Evolutionary conservation across 306 rosid species (phyloP).

Genomic region (Malus orientalis): DNA sequence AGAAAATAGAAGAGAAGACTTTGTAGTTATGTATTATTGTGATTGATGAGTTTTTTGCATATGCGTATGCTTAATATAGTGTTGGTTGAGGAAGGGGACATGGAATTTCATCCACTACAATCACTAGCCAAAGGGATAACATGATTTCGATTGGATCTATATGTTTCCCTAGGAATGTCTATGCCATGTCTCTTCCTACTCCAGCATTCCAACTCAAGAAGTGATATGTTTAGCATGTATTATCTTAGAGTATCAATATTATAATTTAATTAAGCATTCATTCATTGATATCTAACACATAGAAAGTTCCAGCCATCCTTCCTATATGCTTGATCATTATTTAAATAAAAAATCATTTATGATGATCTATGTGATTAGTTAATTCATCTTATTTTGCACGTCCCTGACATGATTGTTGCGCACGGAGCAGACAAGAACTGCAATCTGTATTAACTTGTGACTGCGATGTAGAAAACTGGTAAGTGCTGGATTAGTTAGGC

Average conservation of each 20-base stretch:
- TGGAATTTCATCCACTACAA: constrained; percentile 20
- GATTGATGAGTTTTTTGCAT: background rate
- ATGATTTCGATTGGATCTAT: background rate
- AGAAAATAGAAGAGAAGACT: background rate
- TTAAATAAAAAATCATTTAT: background rate
- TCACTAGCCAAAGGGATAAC: background rate
- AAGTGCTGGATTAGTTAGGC: background rate
- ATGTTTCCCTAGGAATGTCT: background rate
- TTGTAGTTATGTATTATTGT: background rate
- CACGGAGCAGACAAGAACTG: background rate
- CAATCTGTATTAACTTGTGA: background rate
- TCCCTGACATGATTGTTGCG: background rate
- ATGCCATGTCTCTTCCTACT: background rate
- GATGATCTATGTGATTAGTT: background rate
- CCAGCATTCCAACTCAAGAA: constrained; percentile 2
- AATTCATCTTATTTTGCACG: background rate
- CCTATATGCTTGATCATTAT: too few species aligned
- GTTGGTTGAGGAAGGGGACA: constrained; percentile 12
- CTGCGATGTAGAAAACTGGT: background rate
- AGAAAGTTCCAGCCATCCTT: background rate
- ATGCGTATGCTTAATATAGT: background rate
- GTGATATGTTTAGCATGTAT: background rate
- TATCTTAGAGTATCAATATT: background rate
- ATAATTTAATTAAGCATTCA: background rate
- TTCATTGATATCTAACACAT: background rate